Percentiles rank a stretch among this genome's conserved stretches.
phyloP scores from a whole-genome alignment of 2,329 filamentous ascomycete genomes.

The Fusarium virguliforme region DNA sequence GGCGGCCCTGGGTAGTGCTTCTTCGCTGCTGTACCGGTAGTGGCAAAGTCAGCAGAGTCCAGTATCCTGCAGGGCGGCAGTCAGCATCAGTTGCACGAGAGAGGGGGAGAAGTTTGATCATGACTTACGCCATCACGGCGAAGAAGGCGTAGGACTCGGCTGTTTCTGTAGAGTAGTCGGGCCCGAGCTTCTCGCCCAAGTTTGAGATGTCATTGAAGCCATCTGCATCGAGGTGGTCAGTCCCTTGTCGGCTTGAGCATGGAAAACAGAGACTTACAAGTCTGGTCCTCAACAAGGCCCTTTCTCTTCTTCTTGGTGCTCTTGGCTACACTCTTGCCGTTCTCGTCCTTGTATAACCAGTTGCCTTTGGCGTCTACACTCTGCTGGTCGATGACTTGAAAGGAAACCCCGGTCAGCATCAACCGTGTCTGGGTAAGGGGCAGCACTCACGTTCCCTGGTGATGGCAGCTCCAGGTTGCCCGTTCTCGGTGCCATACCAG shows the following conservation, averaged over 20 bases:
- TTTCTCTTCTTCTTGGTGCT: neutral
- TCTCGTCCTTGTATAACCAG: neutral
- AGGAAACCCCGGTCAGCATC: neutral
- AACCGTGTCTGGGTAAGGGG: neutral
- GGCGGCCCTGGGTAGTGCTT: neutral
- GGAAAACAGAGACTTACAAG: neutral
- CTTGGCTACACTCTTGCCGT: neutral
- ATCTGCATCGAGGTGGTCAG: neutral
- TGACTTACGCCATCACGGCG: neutral
- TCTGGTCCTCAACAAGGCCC: neutral
- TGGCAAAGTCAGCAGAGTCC: neutral
- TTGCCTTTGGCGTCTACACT: neutral
- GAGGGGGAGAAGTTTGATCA: neutral
- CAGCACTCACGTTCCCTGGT: neutral
- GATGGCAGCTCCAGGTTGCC: neutral
- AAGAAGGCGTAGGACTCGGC: neutral
- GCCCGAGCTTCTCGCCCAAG: neutral
- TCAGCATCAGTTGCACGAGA: neutral
- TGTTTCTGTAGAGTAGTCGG: neutral
- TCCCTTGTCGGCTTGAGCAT: too few relatives aligned
- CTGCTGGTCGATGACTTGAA: neutral
- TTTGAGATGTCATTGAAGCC: neutral
- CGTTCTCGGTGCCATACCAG: neutral
- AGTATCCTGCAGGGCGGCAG: neutral
- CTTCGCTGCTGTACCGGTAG: neutral